Evolutionary conservation across 2,329 filamentous ascomycete species (phyloP).

Genomic region (Fusarium euwallaceae): DNA sequence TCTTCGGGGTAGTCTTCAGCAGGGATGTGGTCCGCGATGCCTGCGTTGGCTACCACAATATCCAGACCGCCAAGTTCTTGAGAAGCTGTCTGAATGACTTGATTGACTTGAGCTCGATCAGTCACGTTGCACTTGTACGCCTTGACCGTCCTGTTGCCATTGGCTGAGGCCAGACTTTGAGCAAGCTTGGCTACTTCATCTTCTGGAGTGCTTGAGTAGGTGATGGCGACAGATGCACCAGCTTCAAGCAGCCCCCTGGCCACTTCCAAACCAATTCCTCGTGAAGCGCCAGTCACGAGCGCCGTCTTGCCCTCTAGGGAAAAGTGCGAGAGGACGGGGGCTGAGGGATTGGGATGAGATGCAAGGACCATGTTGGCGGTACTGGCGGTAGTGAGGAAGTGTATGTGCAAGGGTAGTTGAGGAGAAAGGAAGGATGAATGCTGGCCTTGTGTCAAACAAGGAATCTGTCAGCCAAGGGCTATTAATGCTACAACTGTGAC

Average conservation of each 20-base stretch:
- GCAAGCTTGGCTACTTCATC: conserved; percentile 26
- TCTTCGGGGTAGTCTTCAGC: conserved; percentile 57
- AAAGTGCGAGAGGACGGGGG: conserved; percentile 45
- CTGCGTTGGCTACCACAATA: conserved; percentile 59
- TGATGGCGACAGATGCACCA: conserved; percentile 42
- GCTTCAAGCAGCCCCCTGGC: conserved; percentile 39
- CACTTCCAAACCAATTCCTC: conserved; percentile 63
- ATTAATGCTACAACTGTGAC: conserved; percentile 1
- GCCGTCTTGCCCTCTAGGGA: conserved; percentile 58
- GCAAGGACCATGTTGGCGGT: conserved; percentile 36
- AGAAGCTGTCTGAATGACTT: conserved; percentile 45
- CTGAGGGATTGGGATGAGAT: conserved; percentile 32
- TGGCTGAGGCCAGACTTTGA: conserved; percentile 19
- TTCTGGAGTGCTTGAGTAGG: conserved; percentile 27
- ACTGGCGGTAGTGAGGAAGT: background rate
- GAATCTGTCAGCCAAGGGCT: background rate
- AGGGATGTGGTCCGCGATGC: conserved; percentile 53
- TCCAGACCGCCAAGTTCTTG: conserved; percentile 56
- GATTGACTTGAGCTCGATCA: conserved; percentile 47
- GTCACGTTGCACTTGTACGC: conserved; percentile 56
- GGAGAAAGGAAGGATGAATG: background rate
- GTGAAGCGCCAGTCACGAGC: conserved; percentile 64
- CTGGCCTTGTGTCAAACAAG: background rate
- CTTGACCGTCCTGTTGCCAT: conserved; percentile 39
- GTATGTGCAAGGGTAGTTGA: background rate